A percentile compares a stretch with the other conserved stretches of the same genome.
phyloP scores from a whole-genome alignment of 108 stramenopile species.

The Parietichytrium sp. region DNA sequence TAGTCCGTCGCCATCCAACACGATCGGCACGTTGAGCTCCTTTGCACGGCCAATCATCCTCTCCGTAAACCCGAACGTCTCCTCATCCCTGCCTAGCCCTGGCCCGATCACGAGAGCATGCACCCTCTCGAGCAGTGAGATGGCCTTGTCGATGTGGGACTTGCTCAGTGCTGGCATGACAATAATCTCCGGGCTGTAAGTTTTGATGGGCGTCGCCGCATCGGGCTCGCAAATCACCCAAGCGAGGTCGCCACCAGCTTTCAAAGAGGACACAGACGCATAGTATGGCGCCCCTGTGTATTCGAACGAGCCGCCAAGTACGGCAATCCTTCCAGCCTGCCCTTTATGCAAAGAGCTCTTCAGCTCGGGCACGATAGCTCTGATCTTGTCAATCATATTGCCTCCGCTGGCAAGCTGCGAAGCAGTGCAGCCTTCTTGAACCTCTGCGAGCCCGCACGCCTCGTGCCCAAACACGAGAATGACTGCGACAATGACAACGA shows the following conservation, averaged over 20 bases:
- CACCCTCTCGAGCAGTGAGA: slow-evolving; percentile 63
- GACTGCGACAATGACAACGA: too few species aligned
- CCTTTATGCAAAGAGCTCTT: slow-evolving; percentile 75
- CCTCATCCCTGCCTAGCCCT: slow-evolving; percentile 79
- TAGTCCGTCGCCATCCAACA: slow-evolving; percentile 92
- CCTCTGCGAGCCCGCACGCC: too few species aligned
- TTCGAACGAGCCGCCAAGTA: slow-evolving; percentile 85
- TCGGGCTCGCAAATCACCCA: slow-evolving; percentile 83
- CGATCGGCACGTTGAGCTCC: slow-evolving; percentile 61
- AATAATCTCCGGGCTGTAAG: slow-evolving; percentile 45
- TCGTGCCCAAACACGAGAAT: too few species aligned
- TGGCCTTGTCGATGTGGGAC: slow-evolving; percentile 58
- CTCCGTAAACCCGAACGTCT: slow-evolving; percentile 64
- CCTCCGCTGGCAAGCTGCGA: too few species aligned
- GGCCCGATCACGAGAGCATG: slow-evolving; percentile 87
- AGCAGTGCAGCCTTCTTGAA: too few species aligned
- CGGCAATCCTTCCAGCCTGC: slow-evolving; percentile 82
- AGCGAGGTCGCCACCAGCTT: slow-evolving; percentile 88
- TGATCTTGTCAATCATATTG: too few species aligned
- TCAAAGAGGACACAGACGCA: slow-evolving; percentile 79
- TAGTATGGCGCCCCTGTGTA: slow-evolving; percentile 98
- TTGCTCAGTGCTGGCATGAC: slow-evolving; percentile 40
- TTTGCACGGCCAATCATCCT: slow-evolving; percentile 67
- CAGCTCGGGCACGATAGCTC: slow-evolving; percentile 66
- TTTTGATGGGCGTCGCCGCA: slow-evolving; percentile 89